Base-by-base conservation (phyloP, 805 yeast species). In the Cyberlindnera nakhonratchasimensis region DNA sequence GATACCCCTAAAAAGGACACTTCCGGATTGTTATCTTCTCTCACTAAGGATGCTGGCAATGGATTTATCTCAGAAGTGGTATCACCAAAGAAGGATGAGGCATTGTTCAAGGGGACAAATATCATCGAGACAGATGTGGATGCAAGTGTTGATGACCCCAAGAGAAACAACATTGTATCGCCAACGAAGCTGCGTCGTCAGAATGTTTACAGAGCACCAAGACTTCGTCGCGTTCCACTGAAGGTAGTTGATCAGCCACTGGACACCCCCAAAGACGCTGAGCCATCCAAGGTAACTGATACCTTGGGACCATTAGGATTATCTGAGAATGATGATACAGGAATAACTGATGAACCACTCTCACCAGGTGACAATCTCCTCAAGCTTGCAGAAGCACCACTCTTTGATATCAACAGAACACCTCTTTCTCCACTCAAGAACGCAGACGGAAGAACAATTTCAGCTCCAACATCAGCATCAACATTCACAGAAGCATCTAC, bases 321-420 rank as follows among this genome's bases (percentile, higher is more conserved):
- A 40, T 52, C 61, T 39, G 54, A 58, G 37, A 61, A 43, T 33
- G 72, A 62, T 39, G 50, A 51, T 40, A 53, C 52, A 11, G 62
- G 21, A 18, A 14, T 50, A 19, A 49, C 64, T 49, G 50, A 18
- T 21, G 19, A 33, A 63, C 43, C 39, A 62, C 56, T 50, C 62
- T 45, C 65, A 3, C 45, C 54, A 17, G 64, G 65, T 11, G 71
- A 68, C 2, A 45, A 57, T 18, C 47, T 77, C 24, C 58, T 66
- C 5, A 65, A 70, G 47, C 75, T 72, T 23, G 69, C 74, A 1
- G 75, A 80, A 26, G 74, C 72, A 5, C 85, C 85, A 4, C 62
- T 79, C 34, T 80, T 77, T 45, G 67, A 75, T 17, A 58, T 77
- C 26, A 64, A 50, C 40, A 53, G 57, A 50, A 58, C 48, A 20